These are phyloP conservation scores for Gyrodon lividus DNA, from an alignment of 768 basidiomycete species.

Conservation along the genomic window DNA sequence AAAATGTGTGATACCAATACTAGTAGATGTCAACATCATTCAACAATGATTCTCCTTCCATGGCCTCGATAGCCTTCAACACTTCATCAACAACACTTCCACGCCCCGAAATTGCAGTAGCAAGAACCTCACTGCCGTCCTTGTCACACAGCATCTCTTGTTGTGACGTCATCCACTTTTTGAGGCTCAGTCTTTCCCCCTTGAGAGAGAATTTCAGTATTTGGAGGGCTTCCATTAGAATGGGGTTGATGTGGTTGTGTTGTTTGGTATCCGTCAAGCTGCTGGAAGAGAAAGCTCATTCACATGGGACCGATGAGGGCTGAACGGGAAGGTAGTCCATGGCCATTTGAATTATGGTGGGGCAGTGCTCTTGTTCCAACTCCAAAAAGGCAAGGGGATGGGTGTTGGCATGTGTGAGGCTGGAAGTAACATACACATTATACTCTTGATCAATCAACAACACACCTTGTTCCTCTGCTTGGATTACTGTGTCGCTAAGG, in stretches of 20 bases:
- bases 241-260: not conserved
- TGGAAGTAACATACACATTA: not conserved
- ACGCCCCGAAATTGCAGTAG: too few relatives aligned
- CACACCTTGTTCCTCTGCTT: not conserved
- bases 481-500: not conserved
- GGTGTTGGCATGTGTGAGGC: not conserved
- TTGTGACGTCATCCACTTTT: too few relatives aligned
- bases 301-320: conserved; percentile 1
- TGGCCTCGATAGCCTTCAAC: too few relatives aligned
- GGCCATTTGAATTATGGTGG: conserved; percentile 20
- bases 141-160: too few relatives aligned
- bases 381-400: conserved; percentile 1
- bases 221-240: too few relatives aligned
- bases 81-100: too few relatives aligned
- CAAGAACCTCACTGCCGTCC: too few relatives aligned
- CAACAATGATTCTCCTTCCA: too few relatives aligned
- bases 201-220: too few relatives aligned
- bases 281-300: not conserved
- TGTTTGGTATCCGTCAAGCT: not conserved
- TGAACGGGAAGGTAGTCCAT: conserved; percentile 30
- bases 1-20: too few relatives aligned
- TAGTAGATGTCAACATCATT: too few relatives aligned
- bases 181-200: too few relatives aligned
- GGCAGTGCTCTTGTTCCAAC: not conserved
- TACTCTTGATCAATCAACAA: conserved; percentile 3